phyloP scores from a whole-genome alignment of 2,329 filamentous ascomycete genomes.

The Aspergillus glaucus region DNA sequence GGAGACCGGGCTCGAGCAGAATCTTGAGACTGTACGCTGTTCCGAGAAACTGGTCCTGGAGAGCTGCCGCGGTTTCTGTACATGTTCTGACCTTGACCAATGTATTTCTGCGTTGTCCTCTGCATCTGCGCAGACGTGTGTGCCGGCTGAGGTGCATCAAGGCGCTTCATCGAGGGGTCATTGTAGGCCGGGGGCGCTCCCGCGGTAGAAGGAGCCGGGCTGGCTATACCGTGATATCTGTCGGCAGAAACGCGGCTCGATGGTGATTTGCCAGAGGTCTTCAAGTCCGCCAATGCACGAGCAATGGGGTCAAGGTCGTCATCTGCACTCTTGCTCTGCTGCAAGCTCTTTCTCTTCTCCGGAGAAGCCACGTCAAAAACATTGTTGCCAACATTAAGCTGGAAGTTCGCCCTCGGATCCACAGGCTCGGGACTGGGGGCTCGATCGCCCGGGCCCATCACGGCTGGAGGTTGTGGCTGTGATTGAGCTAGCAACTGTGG shows the following conservation, averaged over 20 bases:
- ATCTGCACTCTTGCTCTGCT: conserved; percentile 36
- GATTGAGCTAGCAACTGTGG: conserved; percentile 1
- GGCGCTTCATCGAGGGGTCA: conserved; percentile 61
- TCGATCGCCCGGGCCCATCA: conserved; percentile 14
- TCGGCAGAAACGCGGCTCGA: conserved; percentile 87
- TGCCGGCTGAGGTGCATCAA: conserved; percentile 84
- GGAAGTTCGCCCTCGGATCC: conserved; percentile 85
- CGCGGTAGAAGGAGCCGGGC: conserved; percentile 55
- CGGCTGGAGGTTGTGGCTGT: conserved; percentile 5
- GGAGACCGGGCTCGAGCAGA: conserved; percentile 56
- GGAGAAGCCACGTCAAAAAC: conserved; percentile 87
- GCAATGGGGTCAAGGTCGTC: conserved; percentile 83
- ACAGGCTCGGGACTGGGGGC: conserved; percentile 71
- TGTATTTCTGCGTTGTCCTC: conserved; percentile 83
- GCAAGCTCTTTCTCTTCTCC: conserved; percentile 49
- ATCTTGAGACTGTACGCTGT: conserved; percentile 42
- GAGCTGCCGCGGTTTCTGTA: conserved; percentile 47
- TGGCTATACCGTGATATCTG: conserved; percentile 86
- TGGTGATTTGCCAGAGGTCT: conserved; percentile 76
- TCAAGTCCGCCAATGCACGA: conserved; percentile 83
- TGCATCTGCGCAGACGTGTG: conserved; percentile 95
- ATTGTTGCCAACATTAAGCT: conserved; percentile 90
- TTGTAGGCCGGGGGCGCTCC: conserved; percentile 77
- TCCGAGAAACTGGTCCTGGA: conserved; percentile 55
- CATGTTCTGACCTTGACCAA: conserved; percentile 73